Base-by-base conservation (phyloP, 2,329 filamentous ascomycete genomes). In the Plenodomus biglobosus region DNA sequence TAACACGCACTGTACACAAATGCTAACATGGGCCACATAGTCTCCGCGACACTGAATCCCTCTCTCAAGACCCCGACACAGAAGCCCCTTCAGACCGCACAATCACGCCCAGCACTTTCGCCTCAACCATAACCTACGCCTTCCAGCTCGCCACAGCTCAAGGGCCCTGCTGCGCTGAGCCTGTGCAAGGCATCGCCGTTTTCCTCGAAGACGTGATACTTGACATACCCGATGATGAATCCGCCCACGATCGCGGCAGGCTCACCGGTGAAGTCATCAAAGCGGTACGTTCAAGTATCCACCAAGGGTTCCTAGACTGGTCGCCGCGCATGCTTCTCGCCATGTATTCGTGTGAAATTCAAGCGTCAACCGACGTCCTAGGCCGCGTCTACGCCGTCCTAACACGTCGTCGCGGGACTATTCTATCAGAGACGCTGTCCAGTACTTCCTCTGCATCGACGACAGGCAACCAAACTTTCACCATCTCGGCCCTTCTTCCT, bases 291-390 rank as follows among this genome's bases (percentile, higher is more conserved):
- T 85, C 90, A 38, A 83, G 86, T n/a, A 90, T 99, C 52, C 83
- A 86, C 42, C 79, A 86, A 55, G 92, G 86, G 18, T 96, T 97
- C 78, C 78, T 96, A 16, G 94, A 97, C 77, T 99, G 94, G 94
- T 92, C 87, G 34, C 89, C 94, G 0, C 85, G 94, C n/a, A 83
- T 99, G 59, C 84, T 97, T 76, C 84, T 99, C 38, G 94, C 94
- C 42, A 97, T 97, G 90, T 99, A 99, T 77, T 90, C 85, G 46
- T 96, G 92, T 70, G 94, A 97, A 70, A 97, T 99, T 64, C 94
- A 97, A 80, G 91, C 92, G 22, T 92, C 89, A 18, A 92, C 92
- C 63, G 94, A 97, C 73, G 94, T 97, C 36, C 84, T 99, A 4
- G 94, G 94, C 18, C 86, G 90, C 22, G 94, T 97, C 27, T 99